Evolutionary conservation across 108 stramenopile genomes (phyloP), one percentile per base, ranked within the genome.

Genomic region (Bacterosira constricta): DNA sequence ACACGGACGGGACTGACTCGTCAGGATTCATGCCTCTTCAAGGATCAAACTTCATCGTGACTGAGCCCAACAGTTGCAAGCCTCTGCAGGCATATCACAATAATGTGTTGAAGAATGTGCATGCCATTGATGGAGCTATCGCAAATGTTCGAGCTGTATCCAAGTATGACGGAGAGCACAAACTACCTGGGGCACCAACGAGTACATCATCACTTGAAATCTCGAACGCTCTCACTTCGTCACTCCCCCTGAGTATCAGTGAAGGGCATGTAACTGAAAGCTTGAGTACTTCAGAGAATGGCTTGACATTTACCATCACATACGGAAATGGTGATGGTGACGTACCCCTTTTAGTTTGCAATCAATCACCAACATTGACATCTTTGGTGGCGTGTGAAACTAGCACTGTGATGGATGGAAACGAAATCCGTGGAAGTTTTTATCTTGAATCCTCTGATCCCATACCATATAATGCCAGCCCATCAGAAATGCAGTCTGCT

Each of bases 391-490:
- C 46, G 31, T 91, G 90, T 52, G 54, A 63, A 30, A 84, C 82
- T 18, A 69, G 41, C n/a, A 91, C 92, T 20, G 70, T 93, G n/a
- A 85, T 91, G 45, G 86, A 93, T 58, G 90, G 86, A 53, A 93
- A 93, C 71, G 69, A 66, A 30, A 58, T 93, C 29, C 82, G 85
- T 35, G 92, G 90, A 10, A 66, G 32, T 59, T 90, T 93, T 71
- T 86, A 73, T 69, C 49, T 93, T 9, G 87, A 72, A 41, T 80
- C 79, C 46, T 84, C 83, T 4, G 83, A 72, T 49, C 59, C 83
- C 1, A 85, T 95, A 41, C 58, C 86, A 8, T 39, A 72, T 41
- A 73, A 90, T 60, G 90, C 90, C 25, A 79, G 81, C 20, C 77
- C 83, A n/a, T 54, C 35, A 4, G 85, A 89, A 61, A 75, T 95